Base-by-base conservation (phyloP, 78 protist genomes). In the Dictyostelium intermedium region DNA sequence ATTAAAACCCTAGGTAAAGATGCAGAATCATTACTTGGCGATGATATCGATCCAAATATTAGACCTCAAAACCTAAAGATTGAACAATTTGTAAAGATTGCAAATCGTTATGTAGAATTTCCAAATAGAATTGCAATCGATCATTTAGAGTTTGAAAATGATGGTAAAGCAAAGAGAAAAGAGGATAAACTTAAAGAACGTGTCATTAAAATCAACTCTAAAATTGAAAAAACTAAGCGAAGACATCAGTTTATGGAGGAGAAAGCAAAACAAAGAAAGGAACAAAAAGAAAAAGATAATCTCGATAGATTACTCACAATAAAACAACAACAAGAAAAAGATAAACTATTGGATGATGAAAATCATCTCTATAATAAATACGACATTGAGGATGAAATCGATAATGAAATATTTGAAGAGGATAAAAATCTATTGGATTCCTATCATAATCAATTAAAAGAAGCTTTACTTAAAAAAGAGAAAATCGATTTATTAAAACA, bases 61-160 rank as follows among this genome's bases (percentile, higher is more conserved):
- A 95, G 97, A 95, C 87, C 91, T 13, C 93, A 91, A 43, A 74
- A 83, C 72, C 3, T 95, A 30, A 82, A 72, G 11, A 50, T 95
- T 11, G 92, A 91, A n/a, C 79, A 95, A 35, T 92, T 84, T 76
- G 91, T 79, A 6, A 35, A 70, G 3, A 73, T 92, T 11, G 4
- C 96, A 1, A 84, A 92, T 70, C 18, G 96, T 47, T 92, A 35
- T 20, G 9, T 16, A 1, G 93, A 53, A 13, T 87, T 37, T 35
- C 81, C 84, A 30, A 60, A 79, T 32, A 87, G 43, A 53, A 45
- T 37, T 11, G 5, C 35, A 14, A 78, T 87, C 0, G 93, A 87
- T 79, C 20, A 41, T 6, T 39, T 63, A 3, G 82, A 77, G 20
- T 87, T 87, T 74, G 34, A 18, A 66, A 87, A 77, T 79, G 86